Conservation (phyloP, 495 filamentous ascomycete genomes). For the Podospora fimiseda region DNA sequence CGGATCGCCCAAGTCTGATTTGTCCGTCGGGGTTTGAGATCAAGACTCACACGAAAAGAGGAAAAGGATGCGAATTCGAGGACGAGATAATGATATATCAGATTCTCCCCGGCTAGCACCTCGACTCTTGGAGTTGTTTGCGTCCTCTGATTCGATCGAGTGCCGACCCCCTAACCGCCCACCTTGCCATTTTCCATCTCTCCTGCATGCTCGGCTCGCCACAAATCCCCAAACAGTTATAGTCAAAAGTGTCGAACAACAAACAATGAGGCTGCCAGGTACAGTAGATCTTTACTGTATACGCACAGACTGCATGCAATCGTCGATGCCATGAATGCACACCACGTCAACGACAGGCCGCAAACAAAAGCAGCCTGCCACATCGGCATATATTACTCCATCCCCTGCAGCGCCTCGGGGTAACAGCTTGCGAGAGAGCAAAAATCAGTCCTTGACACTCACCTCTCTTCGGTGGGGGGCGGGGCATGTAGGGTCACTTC, state of each 20-base stretch:
- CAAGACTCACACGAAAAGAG: not conserved
- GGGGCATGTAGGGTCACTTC: too few species aligned
- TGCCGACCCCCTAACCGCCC: not conserved
- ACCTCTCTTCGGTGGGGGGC: not conserved
- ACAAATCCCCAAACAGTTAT: not conserved
- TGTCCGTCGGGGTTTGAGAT: not conserved
- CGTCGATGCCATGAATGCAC: not conserved
- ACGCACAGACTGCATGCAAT: not conserved
- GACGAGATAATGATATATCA: not conserved
- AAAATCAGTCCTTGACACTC: not conserved
- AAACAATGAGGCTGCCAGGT: not conserved
- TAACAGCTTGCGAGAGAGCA: not conserved
- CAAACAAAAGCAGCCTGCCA: not conserved
- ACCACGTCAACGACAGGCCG: not conserved
- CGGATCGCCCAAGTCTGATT: not conserved
- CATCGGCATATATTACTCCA: not conserved
- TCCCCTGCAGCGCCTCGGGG: not conserved
- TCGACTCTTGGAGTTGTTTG: not conserved
- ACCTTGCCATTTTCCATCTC: not conserved
- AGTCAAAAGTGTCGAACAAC: not conserved
- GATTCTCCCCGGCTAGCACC: not conserved
- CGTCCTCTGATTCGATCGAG: not conserved
- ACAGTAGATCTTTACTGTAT: not conserved
- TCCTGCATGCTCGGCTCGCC: not conserved
- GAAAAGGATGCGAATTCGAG: not conserved